A percentile compares a stretch with the other conserved stretches of the same genome.
Conservation (phyloP, 805 yeast genomes). For the Zygotorulaspora florentina region DNA sequence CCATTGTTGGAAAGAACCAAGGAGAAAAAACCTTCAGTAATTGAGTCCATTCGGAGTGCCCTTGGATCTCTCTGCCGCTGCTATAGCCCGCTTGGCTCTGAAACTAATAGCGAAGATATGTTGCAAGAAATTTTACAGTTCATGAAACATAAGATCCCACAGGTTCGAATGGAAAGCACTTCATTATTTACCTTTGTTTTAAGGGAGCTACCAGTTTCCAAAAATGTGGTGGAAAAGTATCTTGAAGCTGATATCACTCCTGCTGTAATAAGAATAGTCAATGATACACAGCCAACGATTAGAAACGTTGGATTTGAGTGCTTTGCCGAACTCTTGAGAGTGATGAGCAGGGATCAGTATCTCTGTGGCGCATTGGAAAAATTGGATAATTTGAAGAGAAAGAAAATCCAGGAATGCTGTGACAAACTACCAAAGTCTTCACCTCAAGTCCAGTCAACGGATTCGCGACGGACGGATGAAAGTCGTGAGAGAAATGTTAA, state of each 20-base stretch:
- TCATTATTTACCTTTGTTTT: constrained; percentile 63
- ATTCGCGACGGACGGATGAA: background rate
- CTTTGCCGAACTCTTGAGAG: constrained; percentile 76
- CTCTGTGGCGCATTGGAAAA: constrained; percentile 55
- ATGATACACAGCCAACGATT: constrained; percentile 81
- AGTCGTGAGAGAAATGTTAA: background rate
- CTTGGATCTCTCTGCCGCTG: constrained; percentile 58
- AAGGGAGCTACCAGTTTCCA: constrained; percentile 47
- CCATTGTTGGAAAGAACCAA: constrained; percentile 78
- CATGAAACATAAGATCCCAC: constrained; percentile 78
- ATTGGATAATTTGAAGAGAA: constrained; percentile 72
- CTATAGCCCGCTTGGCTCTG: constrained; percentile 38
- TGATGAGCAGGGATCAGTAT: constrained; percentile 67
- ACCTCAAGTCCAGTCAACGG: background rate
- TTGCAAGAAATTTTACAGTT: constrained; percentile 56
- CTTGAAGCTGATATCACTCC: constrained; percentile 16
- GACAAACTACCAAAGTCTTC: constrained; percentile 4
- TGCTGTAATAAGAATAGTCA: constrained; percentile 55
- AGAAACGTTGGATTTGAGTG: constrained; percentile 73
- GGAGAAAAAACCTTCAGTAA: constrained; percentile 77
- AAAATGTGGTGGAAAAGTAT: constrained; percentile 13
- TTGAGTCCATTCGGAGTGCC: constrained; percentile 64
- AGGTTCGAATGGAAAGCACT: constrained; percentile 66
- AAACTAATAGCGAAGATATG: constrained; percentile 35
- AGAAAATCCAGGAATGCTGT: constrained; percentile 54